Conservation (phyloP, 2,329 filamentous ascomycete genomes). For the Aspergillus pseudoterreus region DNA sequence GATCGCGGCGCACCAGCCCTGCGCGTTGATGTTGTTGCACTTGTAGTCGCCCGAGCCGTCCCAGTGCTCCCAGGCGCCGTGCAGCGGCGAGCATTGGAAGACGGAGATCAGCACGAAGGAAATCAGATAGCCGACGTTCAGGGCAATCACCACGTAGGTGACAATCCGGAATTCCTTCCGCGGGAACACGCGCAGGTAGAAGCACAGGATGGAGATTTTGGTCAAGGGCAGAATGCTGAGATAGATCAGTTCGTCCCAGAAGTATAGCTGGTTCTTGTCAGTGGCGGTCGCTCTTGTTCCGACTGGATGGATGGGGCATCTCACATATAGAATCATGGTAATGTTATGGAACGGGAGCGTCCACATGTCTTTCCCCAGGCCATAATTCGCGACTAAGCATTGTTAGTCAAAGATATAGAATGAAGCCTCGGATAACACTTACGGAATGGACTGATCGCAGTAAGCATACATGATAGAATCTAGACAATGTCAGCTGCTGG, state of each 20-base stretch:
- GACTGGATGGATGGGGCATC: conserved; percentile 6
- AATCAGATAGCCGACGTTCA: conserved; percentile 27
- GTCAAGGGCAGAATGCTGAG: conserved; percentile 29
- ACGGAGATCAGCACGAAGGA: conserved; percentile 34
- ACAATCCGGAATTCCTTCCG: conserved; percentile 28
- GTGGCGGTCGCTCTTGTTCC: conserved; percentile 18
- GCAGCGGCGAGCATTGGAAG: conserved; percentile 36
- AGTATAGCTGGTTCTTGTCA: conserved; percentile 27
- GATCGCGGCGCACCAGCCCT: conserved; percentile 33
- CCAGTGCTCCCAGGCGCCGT: conserved; percentile 41
- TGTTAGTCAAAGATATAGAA: conserved; percentile 19
- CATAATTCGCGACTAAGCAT: conserved; percentile 35
- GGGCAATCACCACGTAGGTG: conserved; percentile 28
- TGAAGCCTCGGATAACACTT: conserved; percentile 9
- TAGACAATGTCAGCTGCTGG: neutral
- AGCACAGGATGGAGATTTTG: conserved; percentile 32
- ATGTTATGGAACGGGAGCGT: conserved; percentile 41
- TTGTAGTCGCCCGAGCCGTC: conserved; percentile 29
- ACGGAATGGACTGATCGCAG: conserved; percentile 4
- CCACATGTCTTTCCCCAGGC: conserved; percentile 47
- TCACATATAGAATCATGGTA: conserved; percentile 38
- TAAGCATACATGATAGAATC: neutral
- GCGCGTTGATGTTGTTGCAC: conserved; percentile 36
- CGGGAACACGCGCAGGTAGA: conserved; percentile 45
- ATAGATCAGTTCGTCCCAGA: conserved; percentile 30